Conservation (phyloP, 2,329 filamentous ascomycete species). For the Diaporthe longicolla region DNA sequence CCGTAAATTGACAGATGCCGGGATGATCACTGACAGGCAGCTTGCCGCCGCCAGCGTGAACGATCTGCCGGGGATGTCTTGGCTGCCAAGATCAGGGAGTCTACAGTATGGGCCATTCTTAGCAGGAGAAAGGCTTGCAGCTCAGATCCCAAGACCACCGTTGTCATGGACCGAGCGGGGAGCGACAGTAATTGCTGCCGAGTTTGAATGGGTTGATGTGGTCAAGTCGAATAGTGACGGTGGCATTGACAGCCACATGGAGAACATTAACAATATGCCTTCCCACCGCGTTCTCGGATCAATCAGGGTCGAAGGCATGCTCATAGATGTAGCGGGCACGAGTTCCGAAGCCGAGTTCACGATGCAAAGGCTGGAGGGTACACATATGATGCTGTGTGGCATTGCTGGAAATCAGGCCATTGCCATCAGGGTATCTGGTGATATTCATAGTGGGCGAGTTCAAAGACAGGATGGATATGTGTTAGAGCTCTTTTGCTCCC, state of each 20-base stretch:
- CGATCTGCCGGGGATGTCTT: background rate
- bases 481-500: background rate
- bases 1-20: background rate
- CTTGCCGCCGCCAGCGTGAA: background rate
- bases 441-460: background rate
- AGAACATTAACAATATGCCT: conserved; percentile 1
- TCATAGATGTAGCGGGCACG: background rate
- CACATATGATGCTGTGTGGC: background rate
- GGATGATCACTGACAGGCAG: conserved; percentile 16
- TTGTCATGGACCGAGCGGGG: background rate
- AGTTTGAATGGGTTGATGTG: conserved; percentile 10
- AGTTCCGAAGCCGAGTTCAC: background rate
- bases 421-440: conserved; percentile 2
- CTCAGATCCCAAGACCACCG: background rate
- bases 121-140: background rate
- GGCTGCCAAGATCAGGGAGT: background rate
- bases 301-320: background rate
- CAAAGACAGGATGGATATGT: background rate
- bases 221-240: background rate
- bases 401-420: background rate
- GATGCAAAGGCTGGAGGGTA: background rate
- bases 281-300: background rate
- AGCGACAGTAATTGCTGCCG: background rate
- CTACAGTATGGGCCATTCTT: background rate
- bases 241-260: background rate